phyloP scores from a whole-genome alignment of 1,139 yeast species.

The Blastobotrys ciferrii region DNA sequence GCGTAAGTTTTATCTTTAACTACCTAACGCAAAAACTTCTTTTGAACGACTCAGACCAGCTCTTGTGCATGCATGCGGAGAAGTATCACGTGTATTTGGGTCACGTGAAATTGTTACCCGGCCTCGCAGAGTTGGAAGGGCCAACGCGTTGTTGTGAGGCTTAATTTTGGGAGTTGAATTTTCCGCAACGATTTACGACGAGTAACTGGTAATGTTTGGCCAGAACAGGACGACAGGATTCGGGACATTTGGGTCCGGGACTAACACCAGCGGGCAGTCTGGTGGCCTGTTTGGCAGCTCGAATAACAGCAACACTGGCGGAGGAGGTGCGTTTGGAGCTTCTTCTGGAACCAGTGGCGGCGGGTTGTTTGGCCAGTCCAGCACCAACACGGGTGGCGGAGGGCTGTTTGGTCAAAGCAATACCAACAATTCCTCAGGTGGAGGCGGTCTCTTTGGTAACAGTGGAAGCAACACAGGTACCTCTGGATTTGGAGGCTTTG shows the following conservation, averaged over 20 bases:
- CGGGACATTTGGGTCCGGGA: conserved; percentile 36
- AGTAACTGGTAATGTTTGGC: conserved; percentile 27
- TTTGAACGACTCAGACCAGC: too few relatives aligned
- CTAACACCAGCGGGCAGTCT: conserved; percentile 32
- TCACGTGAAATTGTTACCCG: too few relatives aligned
- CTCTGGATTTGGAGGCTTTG: conserved; percentile 40
- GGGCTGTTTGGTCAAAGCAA: conserved; percentile 38
- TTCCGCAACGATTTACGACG: neutral
- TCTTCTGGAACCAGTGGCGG: conserved; percentile 9
- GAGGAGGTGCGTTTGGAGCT: conserved; percentile 31
- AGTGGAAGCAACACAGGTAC: conserved; percentile 19
- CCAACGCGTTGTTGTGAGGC: neutral
- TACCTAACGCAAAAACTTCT: too few relatives aligned
- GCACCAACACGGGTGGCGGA: conserved; percentile 25
- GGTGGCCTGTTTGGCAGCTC: conserved; percentile 30
- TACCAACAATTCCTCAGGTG: conserved; percentile 36
- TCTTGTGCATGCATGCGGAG: too few relatives aligned
- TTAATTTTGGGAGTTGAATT: neutral
- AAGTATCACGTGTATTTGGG: too few relatives aligned
- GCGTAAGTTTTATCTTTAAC: too few relatives aligned
- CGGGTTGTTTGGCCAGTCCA: conserved; percentile 18
- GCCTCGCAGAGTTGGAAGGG: neutral
- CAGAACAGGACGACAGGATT: conserved; percentile 24
- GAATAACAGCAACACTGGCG: conserved; percentile 30
- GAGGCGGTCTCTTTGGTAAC: conserved; percentile 13